These are phyloP conservation scores for Fragilaria crotonensis DNA, from an alignment of 108 stramenopile species.

Conservation along the genomic window DNA sequence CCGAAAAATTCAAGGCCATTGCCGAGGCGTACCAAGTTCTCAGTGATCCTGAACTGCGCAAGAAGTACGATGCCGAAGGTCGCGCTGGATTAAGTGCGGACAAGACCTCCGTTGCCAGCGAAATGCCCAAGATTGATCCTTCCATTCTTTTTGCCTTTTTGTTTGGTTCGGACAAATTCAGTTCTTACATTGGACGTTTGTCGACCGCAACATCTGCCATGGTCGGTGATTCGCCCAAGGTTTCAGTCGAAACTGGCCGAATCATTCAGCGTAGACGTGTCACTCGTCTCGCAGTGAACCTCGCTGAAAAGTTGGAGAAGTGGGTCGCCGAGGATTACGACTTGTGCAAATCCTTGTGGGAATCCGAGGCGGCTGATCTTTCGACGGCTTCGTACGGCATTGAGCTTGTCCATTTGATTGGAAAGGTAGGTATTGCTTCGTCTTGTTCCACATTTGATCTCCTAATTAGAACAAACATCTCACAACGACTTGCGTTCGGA, in stretches of 20 bases:
- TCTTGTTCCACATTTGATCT: neutral
- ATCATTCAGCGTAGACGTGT: slow-evolving; percentile 47
- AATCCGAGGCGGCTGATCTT: slow-evolving; percentile 37
- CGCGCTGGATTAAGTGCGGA: slow-evolving; percentile 49
- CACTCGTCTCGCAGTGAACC: slow-evolving; percentile 50
- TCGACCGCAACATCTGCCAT: slow-evolving; percentile 62
- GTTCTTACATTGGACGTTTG: slow-evolving; percentile 53
- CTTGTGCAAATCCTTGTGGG: slow-evolving; percentile 36
- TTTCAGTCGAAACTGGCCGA: slow-evolving; percentile 38
- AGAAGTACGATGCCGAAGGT: slow-evolving; percentile 57
- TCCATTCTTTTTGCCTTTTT: slow-evolving; percentile 64
- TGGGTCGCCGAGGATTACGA: slow-evolving; percentile 47
- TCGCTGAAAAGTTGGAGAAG: slow-evolving; percentile 43
- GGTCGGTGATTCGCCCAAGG: slow-evolving; percentile 46
- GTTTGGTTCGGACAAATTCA: slow-evolving; percentile 71
- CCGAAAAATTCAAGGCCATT: slow-evolving; percentile 70
- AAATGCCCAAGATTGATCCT: slow-evolving; percentile 31
- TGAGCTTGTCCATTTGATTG: slow-evolving; percentile 54
- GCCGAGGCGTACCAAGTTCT: slow-evolving; percentile 82
- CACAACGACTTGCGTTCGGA: neutral
- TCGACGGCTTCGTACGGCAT: slow-evolving; percentile 47
- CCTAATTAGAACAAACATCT: neutral
- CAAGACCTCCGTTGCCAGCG: slow-evolving; percentile 37
- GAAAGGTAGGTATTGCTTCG: slow-evolving; percentile 15
- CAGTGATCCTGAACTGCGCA: slow-evolving; percentile 54